phyloP scores from a whole-genome alignment of 352 stramenopile genomes.

The Elongisporangium senticosum region DNA sequence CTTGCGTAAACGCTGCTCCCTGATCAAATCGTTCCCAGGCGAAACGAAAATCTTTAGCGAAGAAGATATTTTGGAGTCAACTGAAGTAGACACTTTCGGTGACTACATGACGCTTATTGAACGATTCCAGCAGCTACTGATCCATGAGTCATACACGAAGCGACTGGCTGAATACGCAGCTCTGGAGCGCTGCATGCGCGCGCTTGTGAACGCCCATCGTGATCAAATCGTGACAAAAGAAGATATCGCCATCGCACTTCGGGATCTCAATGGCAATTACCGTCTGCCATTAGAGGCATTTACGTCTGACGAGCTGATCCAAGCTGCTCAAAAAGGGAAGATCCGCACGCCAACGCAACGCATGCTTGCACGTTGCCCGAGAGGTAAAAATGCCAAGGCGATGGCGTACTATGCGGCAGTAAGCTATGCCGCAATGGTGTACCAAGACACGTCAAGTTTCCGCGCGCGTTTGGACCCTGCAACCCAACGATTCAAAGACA shows the following conservation, averaged over 20 bases:
- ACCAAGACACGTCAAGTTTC: conserved; percentile 56
- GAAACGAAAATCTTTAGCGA: conserved; percentile 40
- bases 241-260: conserved; percentile 48
- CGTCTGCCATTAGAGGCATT: conserved; percentile 58
- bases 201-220: conserved; percentile 27
- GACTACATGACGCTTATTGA: conserved; percentile 67
- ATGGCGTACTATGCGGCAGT: conserved; percentile 71
- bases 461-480: conserved; percentile 33
- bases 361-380: conserved; percentile 41
- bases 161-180: conserved; percentile 53
- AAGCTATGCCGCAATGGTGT: conserved; percentile 49
- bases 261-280: conserved; percentile 25
- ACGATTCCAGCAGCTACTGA: conserved; percentile 55
- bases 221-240: conserved; percentile 67
- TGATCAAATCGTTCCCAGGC: conserved; percentile 54
- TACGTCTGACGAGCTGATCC: conserved; percentile 49
- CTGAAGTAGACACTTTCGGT: conserved; percentile 58
- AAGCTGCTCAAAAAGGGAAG: conserved; percentile 29
- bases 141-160: conserved; percentile 65
- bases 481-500: conserved; percentile 32
- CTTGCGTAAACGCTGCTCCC: conserved; percentile 64
- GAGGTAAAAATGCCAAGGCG: conserved; percentile 38
- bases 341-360: conserved; percentile 46
- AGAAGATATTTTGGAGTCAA: conserved; percentile 36
- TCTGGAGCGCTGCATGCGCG: conserved; percentile 59